Base-by-base conservation (phyloP, 768 basidiomycete species). In the Sporobolomyces roseus region DNA sequence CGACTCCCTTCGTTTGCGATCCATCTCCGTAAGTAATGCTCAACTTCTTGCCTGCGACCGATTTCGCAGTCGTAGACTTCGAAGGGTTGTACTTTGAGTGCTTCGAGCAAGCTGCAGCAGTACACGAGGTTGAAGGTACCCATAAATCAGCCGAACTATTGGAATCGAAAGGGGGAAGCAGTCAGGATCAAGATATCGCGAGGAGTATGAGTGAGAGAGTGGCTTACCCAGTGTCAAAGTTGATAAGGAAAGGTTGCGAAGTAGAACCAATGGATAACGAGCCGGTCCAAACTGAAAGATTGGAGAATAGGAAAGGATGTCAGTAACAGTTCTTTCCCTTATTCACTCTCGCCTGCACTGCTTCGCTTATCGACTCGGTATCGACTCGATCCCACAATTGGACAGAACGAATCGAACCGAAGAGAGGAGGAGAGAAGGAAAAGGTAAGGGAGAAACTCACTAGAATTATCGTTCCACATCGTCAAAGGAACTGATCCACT, bases 11-110 rank as follows among this genome's bases (percentile, higher is more conserved):
- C 6, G 83, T 83, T 14, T 78, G 75, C 3, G 81, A 81, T 19
- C 83, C 83, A 68, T 85, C 84, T 32, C 82, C 84, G 70, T 82
- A 85, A 12, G 78, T 73, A 63, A 85, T 80, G 23, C 71, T 75
- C 74, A 84, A 84, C n/a, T 54, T 59, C 48, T 65, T 65, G 56
- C 38, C 48, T 9, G 50, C 23, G 2, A 80, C 78, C 21, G 56
- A 54, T 1, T 83, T 77, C 19, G 81, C 80, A 2, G 79, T 78
- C 29, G 78, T 78, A 4, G 45, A 49, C 16, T 63, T 35, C 13
- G 74, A 74, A 14, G 82, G 78, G 53, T 80, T 73, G 71, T 82
- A 83, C 54, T 69, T 70, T 21, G 71, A 76, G 70, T 77, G 77
- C 74, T 75, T 80, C n/a, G 56, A 65, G 64, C 82, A 83, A 3